These are phyloP conservation scores for Beauveria scarabaeidicola DNA, from an alignment of 2,329 filamentous ascomycete species.

Conservation along the genomic window DNA sequence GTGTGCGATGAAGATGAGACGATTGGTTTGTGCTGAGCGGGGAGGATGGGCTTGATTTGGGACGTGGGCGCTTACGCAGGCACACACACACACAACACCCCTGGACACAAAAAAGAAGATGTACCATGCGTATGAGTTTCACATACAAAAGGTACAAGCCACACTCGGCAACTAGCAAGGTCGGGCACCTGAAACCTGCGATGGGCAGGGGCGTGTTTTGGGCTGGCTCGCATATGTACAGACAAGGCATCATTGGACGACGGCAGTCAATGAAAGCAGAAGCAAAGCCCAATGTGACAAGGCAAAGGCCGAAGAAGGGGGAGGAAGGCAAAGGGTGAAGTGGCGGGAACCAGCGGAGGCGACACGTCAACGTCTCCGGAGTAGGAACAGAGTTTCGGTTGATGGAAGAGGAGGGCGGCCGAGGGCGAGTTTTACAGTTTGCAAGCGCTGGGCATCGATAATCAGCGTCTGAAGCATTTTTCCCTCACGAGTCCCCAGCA, in stretches of 20 bases:
- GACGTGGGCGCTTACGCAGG: slow-evolving; percentile 2
- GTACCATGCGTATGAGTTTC: neutral
- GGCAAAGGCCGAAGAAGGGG: neutral
- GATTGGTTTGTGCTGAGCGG: neutral
- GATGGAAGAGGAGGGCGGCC: neutral
- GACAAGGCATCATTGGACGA: neutral
- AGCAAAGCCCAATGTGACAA: neutral
- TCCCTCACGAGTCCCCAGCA: neutral
- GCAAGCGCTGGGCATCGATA: neutral
- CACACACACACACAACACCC: neutral
- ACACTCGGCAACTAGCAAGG: neutral
- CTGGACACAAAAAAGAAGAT: neutral
- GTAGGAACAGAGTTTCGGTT: neutral
- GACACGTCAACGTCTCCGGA: neutral
- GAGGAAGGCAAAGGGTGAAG: neutral
- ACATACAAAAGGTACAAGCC: neutral
- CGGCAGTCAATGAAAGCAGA: neutral
- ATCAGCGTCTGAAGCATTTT: neutral
- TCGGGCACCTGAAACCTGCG: neutral
- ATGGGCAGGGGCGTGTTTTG: slow-evolving; percentile 3
- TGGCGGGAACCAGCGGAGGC: neutral
- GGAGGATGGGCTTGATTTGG: neutral
- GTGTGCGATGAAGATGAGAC: neutral
- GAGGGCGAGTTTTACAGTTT: neutral
- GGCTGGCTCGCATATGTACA: neutral